Evolutionary conservation across 2,329 filamentous ascomycete genomes (phyloP), one percentile per base, ranked within the genome.

Genomic region (Cytospora chrysosperma): DNA sequence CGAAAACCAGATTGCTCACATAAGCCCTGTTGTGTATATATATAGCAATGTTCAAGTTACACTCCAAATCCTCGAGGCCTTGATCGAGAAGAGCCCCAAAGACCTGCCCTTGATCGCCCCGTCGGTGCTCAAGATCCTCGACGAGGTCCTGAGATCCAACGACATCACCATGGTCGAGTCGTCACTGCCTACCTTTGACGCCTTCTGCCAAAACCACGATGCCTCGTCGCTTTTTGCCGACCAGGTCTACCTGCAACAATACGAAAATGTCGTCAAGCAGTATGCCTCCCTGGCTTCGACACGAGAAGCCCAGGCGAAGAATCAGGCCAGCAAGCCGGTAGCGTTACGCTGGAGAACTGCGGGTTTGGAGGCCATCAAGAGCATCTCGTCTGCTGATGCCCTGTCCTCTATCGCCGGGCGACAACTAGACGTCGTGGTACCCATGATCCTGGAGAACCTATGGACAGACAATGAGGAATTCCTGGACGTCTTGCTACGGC

Each of bases 131-230:
- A 91, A 89, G 70, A 90, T 97, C 68, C 85, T 98, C 72, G 87
- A 89, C 68, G 88, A 88, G 62, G 89, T 98, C 70, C 85, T 98
- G 60, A 86, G 87, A 65, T 96, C 93, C 67, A 88, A 89, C 75
- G 92, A 98, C 75, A 90, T 98, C 67, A 92, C 90, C 69, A 91
- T 98, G 88, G 88, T 96, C 66, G 93, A 98, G 77, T 92, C 93
- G 40, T 95, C 92, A 3, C 84, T 96, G 67, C 85, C 88, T 3
- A 92, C 92, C 4, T 97, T 97, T 73, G 88, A 93, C 71, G 88
- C 89, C 27, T 95, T 97, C 72, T 98, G 94, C 79, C 85, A 88
- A 65, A 85, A 96, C 77, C 92, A 97, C 75, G 93, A 98, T 72
- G 88, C 89, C 63, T 91, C 92, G 37, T 89, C 89, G 10, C 85